A percentile compares a stretch with the other conserved stretches of the same genome.
Conservation (phyloP, 192 early-diverging fungal genomes). For the Kickxella alabastrina region DNA sequence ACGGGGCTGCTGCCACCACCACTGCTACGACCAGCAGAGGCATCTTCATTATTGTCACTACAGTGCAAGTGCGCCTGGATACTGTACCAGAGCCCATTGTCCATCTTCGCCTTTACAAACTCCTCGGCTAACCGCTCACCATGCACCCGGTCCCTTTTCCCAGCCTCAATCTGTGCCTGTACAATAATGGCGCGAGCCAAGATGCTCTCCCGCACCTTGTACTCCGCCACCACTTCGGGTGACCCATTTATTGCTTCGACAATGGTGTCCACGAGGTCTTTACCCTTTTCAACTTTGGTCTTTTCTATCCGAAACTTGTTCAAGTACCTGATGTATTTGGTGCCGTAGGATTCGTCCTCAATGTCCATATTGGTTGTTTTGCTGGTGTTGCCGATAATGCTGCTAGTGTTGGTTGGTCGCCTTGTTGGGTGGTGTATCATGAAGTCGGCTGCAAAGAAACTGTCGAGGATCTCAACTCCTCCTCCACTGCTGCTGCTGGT, state of each 20-base stretch:
- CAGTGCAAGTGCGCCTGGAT: slow-evolving; percentile 10
- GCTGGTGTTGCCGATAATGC: too few relatives aligned
- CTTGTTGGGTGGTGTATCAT: too few relatives aligned
- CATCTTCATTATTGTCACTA: too few relatives aligned
- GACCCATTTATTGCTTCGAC: too few relatives aligned
- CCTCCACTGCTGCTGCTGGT: not conserved
- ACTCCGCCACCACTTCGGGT: slow-evolving; percentile 1
- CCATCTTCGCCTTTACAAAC: slow-evolving; percentile 25
- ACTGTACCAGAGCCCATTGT: slow-evolving; percentile 2
- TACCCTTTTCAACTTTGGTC: not conserved
- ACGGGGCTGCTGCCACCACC: not conserved
- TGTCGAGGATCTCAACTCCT: slow-evolving; percentile 21
- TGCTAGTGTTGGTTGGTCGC: too few relatives aligned
- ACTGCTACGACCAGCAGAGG: too few relatives aligned
- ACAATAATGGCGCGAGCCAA: slow-evolving; percentile 30
- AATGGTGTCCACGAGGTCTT: not conserved
- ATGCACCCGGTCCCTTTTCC: not conserved
- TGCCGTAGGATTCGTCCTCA: slow-evolving; percentile 34
- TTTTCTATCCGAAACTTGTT: slow-evolving; percentile 16
- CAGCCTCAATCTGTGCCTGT: slow-evolving; percentile 21
- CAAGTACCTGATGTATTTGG: slow-evolving; percentile 34
- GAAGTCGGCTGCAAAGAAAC: slow-evolving; percentile 49
- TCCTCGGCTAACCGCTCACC: slow-evolving; percentile 6
- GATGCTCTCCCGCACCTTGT: slow-evolving; percentile 16
- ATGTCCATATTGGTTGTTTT: too few relatives aligned